Evolutionary conservation across 2,329 filamentous ascomycete genomes (phyloP), one percentile per base, ranked within the genome.

Genomic region (Colletotrichum sp.): DNA sequence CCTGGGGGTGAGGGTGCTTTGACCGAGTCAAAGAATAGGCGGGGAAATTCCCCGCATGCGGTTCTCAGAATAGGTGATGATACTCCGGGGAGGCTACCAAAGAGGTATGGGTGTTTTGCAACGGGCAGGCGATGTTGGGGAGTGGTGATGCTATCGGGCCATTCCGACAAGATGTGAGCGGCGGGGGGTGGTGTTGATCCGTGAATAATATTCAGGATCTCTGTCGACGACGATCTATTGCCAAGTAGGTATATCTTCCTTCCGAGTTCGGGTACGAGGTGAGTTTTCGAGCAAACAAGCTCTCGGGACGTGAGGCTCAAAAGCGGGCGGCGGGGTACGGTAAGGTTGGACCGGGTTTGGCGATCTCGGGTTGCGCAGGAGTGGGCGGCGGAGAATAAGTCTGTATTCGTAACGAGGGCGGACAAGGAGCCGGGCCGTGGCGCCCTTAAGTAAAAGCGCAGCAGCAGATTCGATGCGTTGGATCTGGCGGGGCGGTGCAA

Each of bases 11-110:
- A 72, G 71, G 74, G 74, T 77, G 71, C 76, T 77, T 77, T 77
- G 76, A 77, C 76, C 75, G 76, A 71, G 76, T 77, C 76, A 77
- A 77, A 74, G 75, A 75, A 39, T 75, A 70, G 67, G 76, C 76
- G 76, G 76, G 76, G 76, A 77, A 77, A 72, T 72, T 77, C 76
- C 76, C 76, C 76, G 76, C 76, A 77, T 77, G 76, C 76, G 76
- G 76, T 55, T 77, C 72, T 77, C 75, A 77, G 65, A 66, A 69
- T 66, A 39, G 60, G 34, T 34, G 66, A 75, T 68, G 74, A 64
- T 74, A 71, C 67, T 74, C 56, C 66, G 64, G 67, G 67, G 66
- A 73, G 69, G 67, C 55, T 77, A 74, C 75, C 71, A 77, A 66
- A 71, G 43, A 75, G 76, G 76, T 77, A 75, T 52, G 66, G 66